These are phyloP conservation scores for Isabelozyma pseudorhagii DNA, from an alignment of 805 yeast genomes.

Conservation along the genomic window DNA sequence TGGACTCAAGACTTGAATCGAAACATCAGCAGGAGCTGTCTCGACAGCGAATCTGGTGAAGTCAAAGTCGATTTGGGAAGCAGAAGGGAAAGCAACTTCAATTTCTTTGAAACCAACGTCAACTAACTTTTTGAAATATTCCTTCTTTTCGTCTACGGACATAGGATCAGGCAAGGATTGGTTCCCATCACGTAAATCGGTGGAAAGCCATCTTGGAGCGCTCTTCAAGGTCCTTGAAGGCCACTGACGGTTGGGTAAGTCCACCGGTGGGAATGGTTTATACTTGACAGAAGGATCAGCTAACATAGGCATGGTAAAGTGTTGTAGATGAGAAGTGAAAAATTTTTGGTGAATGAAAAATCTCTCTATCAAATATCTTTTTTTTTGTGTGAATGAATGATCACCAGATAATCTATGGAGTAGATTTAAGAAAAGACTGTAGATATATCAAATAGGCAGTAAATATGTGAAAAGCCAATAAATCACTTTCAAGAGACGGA, in stretches of 20 bases:
- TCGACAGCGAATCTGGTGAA: slow-evolving; percentile 74
- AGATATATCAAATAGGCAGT: not conserved
- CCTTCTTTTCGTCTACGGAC: slow-evolving; percentile 75
- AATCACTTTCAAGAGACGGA: too few species aligned
- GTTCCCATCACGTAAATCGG: slow-evolving; percentile 82
- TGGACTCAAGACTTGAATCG: slow-evolving; percentile 73
- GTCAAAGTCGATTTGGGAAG: slow-evolving; percentile 77
- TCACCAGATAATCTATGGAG: not conserved
- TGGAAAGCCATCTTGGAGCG: slow-evolving; percentile 80
- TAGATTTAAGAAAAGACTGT: not conserved
- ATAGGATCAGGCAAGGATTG: slow-evolving; percentile 85
- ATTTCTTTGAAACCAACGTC: slow-evolving; percentile 80
- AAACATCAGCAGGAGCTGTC: slow-evolving; percentile 71
- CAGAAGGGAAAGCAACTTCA: slow-evolving; percentile 80
- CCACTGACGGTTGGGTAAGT: slow-evolving; percentile 68
- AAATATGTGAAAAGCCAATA: not conserved
- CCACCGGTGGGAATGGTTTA: slow-evolving; percentile 50
- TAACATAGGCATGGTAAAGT: slow-evolving; percentile 31
- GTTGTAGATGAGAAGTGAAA: not conserved
- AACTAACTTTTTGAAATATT: slow-evolving; percentile 63
- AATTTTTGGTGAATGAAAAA: not conserved
- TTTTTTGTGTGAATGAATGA: not conserved
- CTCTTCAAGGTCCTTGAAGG: slow-evolving; percentile 55
- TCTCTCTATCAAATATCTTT: not conserved
- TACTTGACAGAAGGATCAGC: slow-evolving; percentile 65